phyloP scores from a whole-genome alignment of 1,284 basidiomycete genomes.

The Acaromyces ingoldii region DNA sequence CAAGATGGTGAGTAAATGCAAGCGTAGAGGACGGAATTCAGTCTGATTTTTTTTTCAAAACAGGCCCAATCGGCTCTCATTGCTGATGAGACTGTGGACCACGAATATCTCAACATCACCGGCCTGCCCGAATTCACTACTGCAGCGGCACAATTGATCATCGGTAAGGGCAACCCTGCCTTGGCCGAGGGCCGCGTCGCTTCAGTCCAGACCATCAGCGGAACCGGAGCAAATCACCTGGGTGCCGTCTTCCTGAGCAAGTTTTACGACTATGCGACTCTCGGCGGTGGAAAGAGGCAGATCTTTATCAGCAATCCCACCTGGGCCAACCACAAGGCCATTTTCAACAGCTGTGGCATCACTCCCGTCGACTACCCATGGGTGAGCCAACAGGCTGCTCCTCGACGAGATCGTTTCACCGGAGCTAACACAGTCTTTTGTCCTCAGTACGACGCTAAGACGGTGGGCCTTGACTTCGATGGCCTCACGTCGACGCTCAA shows the following conservation, averaged over 20 bases:
- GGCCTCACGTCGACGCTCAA: slow-evolving; percentile 63
- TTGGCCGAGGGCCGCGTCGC: slow-evolving; percentile 60
- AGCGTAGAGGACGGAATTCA: background rate
- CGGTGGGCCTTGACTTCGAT: slow-evolving; percentile 77
- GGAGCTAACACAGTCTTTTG: background rate
- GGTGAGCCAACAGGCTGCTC: too few species aligned
- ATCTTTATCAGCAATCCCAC: slow-evolving; percentile 84
- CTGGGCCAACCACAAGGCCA: slow-evolving; percentile 90
- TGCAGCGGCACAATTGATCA: slow-evolving; percentile 74
- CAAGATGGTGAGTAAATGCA: slow-evolving; percentile 31
- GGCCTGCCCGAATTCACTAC: slow-evolving; percentile 75
- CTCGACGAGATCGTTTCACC: background rate
- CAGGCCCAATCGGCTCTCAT: slow-evolving; percentile 72
- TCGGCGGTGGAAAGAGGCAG: slow-evolving; percentile 50
- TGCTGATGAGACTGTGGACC: slow-evolving; percentile 70
- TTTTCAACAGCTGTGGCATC: slow-evolving; percentile 78
- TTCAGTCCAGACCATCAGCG: slow-evolving; percentile 69
- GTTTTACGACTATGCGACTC: slow-evolving; percentile 63
- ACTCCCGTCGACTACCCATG: slow-evolving; percentile 77
- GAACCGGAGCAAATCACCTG: slow-evolving; percentile 91
- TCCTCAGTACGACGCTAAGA: slow-evolving; percentile 69
- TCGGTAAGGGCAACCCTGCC: slow-evolving; percentile 69
- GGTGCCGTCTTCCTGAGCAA: slow-evolving; percentile 80
- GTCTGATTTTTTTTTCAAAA: too few species aligned
- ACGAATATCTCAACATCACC: slow-evolving; percentile 90